Evolutionary conservation across 75 land plant species (phyloP).

Genomic region (Selaginella tamariscina): DNA sequence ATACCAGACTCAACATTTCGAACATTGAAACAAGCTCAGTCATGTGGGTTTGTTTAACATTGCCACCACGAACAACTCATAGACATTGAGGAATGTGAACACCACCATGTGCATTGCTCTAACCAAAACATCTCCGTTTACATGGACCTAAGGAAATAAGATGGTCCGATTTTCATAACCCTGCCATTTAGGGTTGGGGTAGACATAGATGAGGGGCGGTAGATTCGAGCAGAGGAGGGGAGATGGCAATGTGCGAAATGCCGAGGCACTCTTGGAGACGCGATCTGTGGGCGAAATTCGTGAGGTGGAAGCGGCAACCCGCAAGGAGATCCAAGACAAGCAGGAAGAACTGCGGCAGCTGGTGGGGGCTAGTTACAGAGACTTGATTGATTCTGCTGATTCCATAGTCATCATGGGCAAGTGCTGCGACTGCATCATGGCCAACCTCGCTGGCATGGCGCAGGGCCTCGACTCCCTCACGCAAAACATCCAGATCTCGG

Average conservation of each 20-base stretch:
- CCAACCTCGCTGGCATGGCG: slow-evolving; percentile 45
- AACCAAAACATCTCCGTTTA: too few species aligned
- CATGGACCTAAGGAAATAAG: too few species aligned
- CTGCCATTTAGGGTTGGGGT: too few species aligned
- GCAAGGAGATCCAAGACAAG: slow-evolving; percentile 60
- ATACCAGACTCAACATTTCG: too few species aligned
- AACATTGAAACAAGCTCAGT: too few species aligned
- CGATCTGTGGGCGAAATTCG: slow-evolving; percentile 80
- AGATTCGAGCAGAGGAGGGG: slow-evolving; percentile 22
- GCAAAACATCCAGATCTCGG: slow-evolving; percentile 17
- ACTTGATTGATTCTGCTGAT: slow-evolving; percentile 96
- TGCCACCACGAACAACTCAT: too few species aligned
- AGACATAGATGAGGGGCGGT: slow-evolving; percentile 39
- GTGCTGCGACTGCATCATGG: slow-evolving; percentile 45
- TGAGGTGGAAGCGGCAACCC: slow-evolving; percentile 57
- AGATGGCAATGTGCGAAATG: slow-evolving; percentile 43
- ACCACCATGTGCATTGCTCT: too few species aligned
- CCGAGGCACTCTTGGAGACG: slow-evolving; percentile 83
- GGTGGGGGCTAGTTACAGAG: slow-evolving; percentile 88
- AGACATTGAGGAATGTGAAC: too few species aligned
- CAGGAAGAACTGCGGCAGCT: slow-evolving; percentile 86
- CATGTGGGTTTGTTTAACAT: too few species aligned
- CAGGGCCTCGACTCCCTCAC: slow-evolving; percentile 38
- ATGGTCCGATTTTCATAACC: too few species aligned
- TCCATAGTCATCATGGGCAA: slow-evolving; percentile 67